Evolutionary conservation across 257 asterid species (phyloP), one percentile per base, ranked within the genome.

Genomic region (Perilla frutescens): DNA sequence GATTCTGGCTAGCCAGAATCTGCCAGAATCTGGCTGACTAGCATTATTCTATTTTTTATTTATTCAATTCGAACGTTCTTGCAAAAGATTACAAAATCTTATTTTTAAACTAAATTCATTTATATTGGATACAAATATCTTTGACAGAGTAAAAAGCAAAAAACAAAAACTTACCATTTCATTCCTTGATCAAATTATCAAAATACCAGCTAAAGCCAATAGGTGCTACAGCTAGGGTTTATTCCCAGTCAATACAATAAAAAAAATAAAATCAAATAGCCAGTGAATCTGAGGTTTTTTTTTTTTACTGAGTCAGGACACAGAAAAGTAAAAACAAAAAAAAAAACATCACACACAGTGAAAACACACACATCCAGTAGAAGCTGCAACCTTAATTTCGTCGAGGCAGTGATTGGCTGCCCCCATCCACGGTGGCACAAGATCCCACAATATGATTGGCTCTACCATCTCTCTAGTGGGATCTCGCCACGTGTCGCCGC

Each of bases 371-470:
- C 81, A 68, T 76, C 8, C 82, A 56, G 57, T 12, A 15, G 5
- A 43, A 63, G 68, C 68, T 63, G 54, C 54, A 66, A 89, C 96
- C 97, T 91, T 89, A 91, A 91, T 88, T 84, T 88, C 66, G 75
- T 91, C 96, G 97, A 91, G 82, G 56, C 82, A 79, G 79, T 81
- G 88, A 90, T 87, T 90, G 96, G 93, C 76, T 87, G 81, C 65
- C 45, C 49, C 45, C 81, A 78, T 91, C 91, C 97, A 91, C 87
- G 92, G 62, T 57, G 88, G 87, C 80, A 12, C 87, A 49, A 87
- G 96, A 88, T 87, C 91, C 96, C 86, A 85, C 87, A 58, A 81
- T 71, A 85, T 88, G 90, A 91, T 89, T 91, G 93, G 96, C 75
- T 84, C 55, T 13, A 32, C n/a, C 48, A 31, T 82, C 68, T 40